Base-by-base conservation (phyloP, 1,284 basidiomycete genomes). In the Inonotus hispidus region DNA sequence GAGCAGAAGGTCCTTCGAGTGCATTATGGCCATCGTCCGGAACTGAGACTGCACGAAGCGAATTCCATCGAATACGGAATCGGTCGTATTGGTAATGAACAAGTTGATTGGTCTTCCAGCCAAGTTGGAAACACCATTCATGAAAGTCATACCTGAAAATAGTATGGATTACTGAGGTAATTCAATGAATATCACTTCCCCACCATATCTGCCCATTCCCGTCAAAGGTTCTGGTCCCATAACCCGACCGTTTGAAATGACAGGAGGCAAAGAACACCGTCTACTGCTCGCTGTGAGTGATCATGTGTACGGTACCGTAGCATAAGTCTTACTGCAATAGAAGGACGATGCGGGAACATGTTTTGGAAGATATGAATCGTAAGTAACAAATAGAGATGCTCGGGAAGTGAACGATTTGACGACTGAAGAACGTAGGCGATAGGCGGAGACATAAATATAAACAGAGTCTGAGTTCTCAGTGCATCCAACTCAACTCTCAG, bases 41-140 rank as follows among this genome's bases (percentile, higher is more conserved):
- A 73, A 73, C 61, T 75, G 71, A 21, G 70, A 72, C 61, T 74
- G 72, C 37, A 73, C 69, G 46, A 74, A 72, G 32, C 71, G 68
- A 25, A 74, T 57, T 5, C 70, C 71, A 10, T 64, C 64, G 53
- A 73, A 73, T 13, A 67, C 61, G 10, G 71, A 71, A 32, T 49
- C 47, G 13, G 23, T 25, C 6, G 47, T 49, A 25, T 27, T 49
- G 11, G 47, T 72, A 41, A 73, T 69, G 37, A 71, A 68, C 29
- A 74, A 58, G 23, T 61, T 68, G 54, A 71, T 71, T 16, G 72
- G 72, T 11, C 73, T 68, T 16, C 73, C 72, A 1, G 72, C 66
- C 25, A 71, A 65, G 63, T 73, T 74, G 37, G 68, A 70, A 4
- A 68, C 68, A 14, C 71, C 73, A 16, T 49, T 71, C 13, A 32